Percentiles rank a stretch among this genome's conserved stretches.
phyloP scores from a whole-genome alignment of 2,329 filamentous ascomycete species.

The Aureobasidium leucospermi region DNA sequence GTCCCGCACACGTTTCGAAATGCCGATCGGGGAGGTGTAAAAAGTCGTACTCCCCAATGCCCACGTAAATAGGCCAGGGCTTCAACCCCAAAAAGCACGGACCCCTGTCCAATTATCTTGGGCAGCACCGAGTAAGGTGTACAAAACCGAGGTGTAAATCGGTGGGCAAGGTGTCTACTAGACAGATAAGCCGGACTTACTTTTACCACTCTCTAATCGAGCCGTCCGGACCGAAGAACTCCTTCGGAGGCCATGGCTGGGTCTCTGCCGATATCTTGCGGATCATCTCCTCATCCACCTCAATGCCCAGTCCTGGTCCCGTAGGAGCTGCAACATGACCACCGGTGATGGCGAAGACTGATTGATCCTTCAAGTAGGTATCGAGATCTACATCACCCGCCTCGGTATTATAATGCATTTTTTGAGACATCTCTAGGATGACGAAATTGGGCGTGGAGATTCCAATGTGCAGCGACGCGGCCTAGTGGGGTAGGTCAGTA shows the following conservation, averaged over 20 bases:
- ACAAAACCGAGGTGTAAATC: too few relatives aligned
- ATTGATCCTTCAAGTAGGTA: constrained; percentile 25
- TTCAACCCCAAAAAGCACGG: too few relatives aligned
- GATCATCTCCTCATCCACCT: constrained; percentile 57
- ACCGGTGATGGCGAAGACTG: constrained; percentile 24
- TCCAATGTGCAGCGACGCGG: constrained; percentile 63
- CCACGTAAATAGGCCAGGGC: too few relatives aligned
- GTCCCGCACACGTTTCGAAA: too few relatives aligned
- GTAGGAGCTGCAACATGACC: constrained; percentile 23
- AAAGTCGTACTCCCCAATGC: too few relatives aligned
- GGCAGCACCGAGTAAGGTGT: too few relatives aligned
- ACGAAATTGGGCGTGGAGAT: constrained; percentile 56
- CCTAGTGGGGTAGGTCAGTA: not conserved
- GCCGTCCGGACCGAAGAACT: constrained; percentile 61
- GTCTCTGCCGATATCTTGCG: constrained; percentile 51
- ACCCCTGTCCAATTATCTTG: too few relatives aligned
- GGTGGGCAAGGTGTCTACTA: too few relatives aligned
- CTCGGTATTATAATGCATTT: constrained; percentile 68
- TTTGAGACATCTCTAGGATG: constrained; percentile 72
- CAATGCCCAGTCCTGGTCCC: constrained; percentile 27
- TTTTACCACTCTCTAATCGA: constrained; percentile 59
- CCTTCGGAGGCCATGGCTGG: constrained; percentile 58
- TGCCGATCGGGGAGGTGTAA: too few relatives aligned
- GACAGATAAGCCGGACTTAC: not conserved
- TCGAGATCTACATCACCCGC: constrained; percentile 54